Evolutionary conservation across 257 asterid species (phyloP), one percentile per base, ranked within the genome.

Genomic region (Cinchona pubescens): DNA sequence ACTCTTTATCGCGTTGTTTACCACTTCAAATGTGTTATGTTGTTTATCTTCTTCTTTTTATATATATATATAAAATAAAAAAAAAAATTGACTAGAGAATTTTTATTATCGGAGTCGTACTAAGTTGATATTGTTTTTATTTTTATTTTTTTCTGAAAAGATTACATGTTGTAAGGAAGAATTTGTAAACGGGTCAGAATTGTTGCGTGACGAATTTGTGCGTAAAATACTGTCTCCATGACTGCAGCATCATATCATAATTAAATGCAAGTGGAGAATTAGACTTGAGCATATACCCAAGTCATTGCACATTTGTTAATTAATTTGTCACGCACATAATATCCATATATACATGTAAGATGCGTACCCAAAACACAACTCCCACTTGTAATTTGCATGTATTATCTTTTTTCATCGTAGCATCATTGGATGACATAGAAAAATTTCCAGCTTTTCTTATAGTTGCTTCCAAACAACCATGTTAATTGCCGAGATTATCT

Each of bases 161-260:
- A 5, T 2, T 2, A 62, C n/a, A 32, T 15, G n/a, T 32, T 62
- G 42, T 32, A 30, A 25, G 46, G 14, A 32, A 46, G 37, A 59
- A 55, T 48, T 62, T 55, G 66, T 48, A 27, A 61, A 69, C 8
- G 37, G 58, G 71, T 59, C 51, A 43, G 76, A 49, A 42, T 29
- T 53, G 69, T 69, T 69, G 45, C 78, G 75, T 72, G 27, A 46
- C 30, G 59, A 46, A 66, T 45, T n/a, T 51, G 61, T 38, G 60
- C 40, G 49, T 3, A 71, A 63, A 49, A 35, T 72, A 63, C 59
- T 32, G 12, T 71, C 80, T 73, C 79, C 49, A 62, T 23, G 72
- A 68, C 37, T 60, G 64, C 76, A 73, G 55, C 64, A 58, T 48
- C 60, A 65, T 65, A 45, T 34, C 65, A 43, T 51, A 55, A n/a